Conservation (phyloP, 1,139 yeast genomes). For the Lodderomyces orthopsilosis region DNA sequence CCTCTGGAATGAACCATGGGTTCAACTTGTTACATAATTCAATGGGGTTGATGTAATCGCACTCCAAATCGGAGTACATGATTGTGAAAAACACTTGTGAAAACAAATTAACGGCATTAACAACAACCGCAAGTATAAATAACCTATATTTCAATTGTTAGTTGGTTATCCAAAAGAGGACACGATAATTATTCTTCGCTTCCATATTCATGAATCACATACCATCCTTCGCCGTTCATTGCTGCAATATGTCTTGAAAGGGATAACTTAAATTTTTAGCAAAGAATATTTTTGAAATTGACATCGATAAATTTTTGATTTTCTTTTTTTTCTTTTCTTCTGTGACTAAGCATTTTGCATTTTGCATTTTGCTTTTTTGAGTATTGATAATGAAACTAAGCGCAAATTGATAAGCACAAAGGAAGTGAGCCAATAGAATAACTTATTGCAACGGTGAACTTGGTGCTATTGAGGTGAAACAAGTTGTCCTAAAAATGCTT, state of each 20-base stretch:
- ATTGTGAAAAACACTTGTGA: conserved; percentile 90
- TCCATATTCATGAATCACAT: conserved; percentile 4
- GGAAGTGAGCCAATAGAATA: no score
- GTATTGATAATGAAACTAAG: no score
- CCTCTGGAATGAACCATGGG: conserved; percentile 89
- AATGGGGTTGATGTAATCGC: conserved; percentile 94
- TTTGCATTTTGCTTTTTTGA: not conserved
- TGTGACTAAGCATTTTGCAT: not conserved
- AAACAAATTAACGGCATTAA: conserved; percentile 84
- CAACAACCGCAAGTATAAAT: conserved; percentile 79
- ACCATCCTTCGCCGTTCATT: conserved; percentile 16
- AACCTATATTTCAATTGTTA: conserved; percentile 37
- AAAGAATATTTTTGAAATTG: not conserved
- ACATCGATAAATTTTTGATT: not conserved
- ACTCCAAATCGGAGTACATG: conserved; percentile 89
- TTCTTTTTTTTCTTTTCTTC: conserved; percentile 1
- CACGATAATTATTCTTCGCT: not conserved
- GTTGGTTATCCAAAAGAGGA: not conserved
- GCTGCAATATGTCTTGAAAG: not conserved
- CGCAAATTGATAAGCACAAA: not conserved
- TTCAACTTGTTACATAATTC: conserved; percentile 93
- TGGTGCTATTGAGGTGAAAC: no score
- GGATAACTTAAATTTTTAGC: conserved; percentile 1
- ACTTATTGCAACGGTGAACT: no score
- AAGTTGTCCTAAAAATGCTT: no score